Evolutionary conservation across 2,329 filamentous ascomycete genomes (phyloP).

Genomic region (Hypoxylon sp.): DNA sequence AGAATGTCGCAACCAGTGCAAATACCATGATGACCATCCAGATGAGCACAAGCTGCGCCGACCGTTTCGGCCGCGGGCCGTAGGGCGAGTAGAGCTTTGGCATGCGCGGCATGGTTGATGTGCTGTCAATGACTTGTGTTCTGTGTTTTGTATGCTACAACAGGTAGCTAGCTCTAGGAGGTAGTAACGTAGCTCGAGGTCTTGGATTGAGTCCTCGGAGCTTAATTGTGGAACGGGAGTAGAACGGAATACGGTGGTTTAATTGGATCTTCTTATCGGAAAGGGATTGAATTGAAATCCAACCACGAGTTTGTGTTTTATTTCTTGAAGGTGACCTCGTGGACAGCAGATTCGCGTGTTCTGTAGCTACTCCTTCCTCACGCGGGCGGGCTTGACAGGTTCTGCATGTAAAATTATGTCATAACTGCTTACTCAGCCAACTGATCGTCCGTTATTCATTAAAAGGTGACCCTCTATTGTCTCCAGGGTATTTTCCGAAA

Average conservation of each 20-base stretch:
- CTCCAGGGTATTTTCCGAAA: background rate
- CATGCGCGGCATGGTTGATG: conserved; percentile 38
- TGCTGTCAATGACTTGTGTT: background rate
- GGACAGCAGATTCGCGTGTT: background rate
- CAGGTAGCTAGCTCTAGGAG: background rate
- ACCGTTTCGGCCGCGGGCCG: conserved; percentile 50
- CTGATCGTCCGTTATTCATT: background rate
- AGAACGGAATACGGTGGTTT: background rate
- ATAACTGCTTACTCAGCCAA: conserved; percentile 23
- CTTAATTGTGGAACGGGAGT: background rate
- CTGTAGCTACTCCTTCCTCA: conserved; percentile 3
- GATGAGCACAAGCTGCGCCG: conserved; percentile 47
- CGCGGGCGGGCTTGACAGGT: background rate
- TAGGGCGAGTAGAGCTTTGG: conserved; percentile 51
- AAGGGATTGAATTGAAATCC: background rate
- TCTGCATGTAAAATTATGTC: conserved; percentile 30
- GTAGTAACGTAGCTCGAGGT: background rate
- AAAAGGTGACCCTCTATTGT: background rate
- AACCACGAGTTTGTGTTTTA: background rate
- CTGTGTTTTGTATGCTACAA: background rate
- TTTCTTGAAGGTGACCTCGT: background rate
- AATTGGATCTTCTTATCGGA: background rate
- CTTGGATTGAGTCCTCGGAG: background rate
- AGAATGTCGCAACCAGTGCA: conserved; percentile 49
- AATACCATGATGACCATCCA: conserved; percentile 51